Conservation (phyloP, 768 basidiomycete species). For the Suillus subluteus region DNA sequence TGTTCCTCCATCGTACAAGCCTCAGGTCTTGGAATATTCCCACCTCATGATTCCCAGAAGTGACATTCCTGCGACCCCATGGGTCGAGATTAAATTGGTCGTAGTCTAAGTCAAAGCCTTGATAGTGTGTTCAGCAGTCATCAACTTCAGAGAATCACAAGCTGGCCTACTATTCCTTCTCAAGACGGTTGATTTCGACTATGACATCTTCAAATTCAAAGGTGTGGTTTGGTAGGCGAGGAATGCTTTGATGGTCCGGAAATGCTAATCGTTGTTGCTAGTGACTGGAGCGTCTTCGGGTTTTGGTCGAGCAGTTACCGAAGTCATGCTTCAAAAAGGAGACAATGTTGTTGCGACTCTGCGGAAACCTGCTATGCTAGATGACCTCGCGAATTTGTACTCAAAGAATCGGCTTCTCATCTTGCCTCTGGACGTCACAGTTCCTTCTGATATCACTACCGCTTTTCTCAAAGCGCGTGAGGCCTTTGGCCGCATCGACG, state of each 20-base stretch:
- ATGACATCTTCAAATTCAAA: conserved; percentile 12
- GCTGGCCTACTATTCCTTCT: not conserved
- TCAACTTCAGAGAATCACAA: not conserved
- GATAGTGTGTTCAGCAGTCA: not conserved
- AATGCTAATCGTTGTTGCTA: conserved; percentile 13
- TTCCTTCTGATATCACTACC: conserved; percentile 31
- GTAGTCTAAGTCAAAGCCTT: not conserved
- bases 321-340: conserved; percentile 39
- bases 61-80: not conserved
- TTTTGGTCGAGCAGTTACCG: conserved; percentile 40
- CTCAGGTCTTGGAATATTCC: not conserved
- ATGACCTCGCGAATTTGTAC: conserved; percentile 32
- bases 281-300: conserved; percentile 47
- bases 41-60: not conserved
- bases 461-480: conserved; percentile 39
- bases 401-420: conserved; percentile 37
- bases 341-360: conserved; percentile 47
- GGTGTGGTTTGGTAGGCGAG: conserved; percentile 29
- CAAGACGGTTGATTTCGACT: not conserved
- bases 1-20: not conserved
- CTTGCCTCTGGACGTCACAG: conserved; percentile 44
- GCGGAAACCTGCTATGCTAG: conserved; percentile 40
- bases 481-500: conserved; percentile 46
- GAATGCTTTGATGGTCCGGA: not conserved
- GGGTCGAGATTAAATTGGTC: not conserved